phyloP scores from a whole-genome alignment of 371 early-diverging fungal species.

The Mortierella sp. region DNA sequence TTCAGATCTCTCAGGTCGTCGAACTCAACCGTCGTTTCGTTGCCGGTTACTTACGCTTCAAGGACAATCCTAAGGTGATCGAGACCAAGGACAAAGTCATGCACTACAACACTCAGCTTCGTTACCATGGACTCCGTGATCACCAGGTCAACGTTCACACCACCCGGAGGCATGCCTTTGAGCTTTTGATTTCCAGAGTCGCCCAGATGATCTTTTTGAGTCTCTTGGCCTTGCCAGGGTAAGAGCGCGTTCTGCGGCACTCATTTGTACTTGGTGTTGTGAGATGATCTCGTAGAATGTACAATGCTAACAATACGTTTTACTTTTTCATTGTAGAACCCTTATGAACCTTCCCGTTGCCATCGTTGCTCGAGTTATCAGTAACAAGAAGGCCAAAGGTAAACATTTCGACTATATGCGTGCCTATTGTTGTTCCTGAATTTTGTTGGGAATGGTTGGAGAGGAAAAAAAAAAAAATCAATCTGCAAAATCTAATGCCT shows the following conservation, averaged over 20 bases:
- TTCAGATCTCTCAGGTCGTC: slow-evolving; percentile 88
- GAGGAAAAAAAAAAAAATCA: not conserved
- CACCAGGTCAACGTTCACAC: slow-evolving; percentile 94
- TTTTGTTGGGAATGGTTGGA: slow-evolving; percentile 10
- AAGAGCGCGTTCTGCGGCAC: slow-evolving; percentile 30
- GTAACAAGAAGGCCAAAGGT: slow-evolving; percentile 85
- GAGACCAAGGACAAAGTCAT: slow-evolving; percentile 80
- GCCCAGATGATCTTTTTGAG: slow-evolving; percentile 78
- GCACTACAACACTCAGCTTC: slow-evolving; percentile 91
- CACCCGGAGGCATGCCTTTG: slow-evolving; percentile 80
- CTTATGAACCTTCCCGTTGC: slow-evolving; percentile 87
- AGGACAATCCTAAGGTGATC: slow-evolving; percentile 86
- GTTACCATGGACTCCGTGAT: slow-evolving; percentile 94
- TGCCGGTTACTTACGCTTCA: slow-evolving; percentile 86
- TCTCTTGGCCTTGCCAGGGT: slow-evolving; percentile 90
- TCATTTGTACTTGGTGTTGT: not conserved
- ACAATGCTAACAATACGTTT: not conserved
- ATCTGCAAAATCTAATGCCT: not conserved
- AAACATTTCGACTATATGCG: not conserved
- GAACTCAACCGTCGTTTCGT: slow-evolving; percentile 94
- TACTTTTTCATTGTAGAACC: slow-evolving; percentile 61
- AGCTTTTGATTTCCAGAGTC: slow-evolving; percentile 78
- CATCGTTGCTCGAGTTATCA: slow-evolving; percentile 78
- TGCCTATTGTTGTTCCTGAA: not conserved
- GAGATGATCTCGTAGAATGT: not conserved